Base-by-base conservation (phyloP, 192 early-diverging fungal genomes). In the Coemansia umbellata region DNA sequence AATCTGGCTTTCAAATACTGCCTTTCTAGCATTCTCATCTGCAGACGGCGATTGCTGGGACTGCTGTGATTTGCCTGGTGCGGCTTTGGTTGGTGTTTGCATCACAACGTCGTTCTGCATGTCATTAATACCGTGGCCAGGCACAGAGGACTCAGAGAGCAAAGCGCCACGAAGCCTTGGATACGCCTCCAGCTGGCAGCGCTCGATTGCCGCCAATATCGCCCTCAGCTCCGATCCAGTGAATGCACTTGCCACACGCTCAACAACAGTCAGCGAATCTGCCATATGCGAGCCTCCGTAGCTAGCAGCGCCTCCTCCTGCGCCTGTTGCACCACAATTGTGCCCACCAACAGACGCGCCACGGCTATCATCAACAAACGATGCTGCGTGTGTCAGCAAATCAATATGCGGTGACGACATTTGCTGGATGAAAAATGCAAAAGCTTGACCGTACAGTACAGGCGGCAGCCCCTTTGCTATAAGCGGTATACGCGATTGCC, bases 401-500 rank as follows among this genome's bases (percentile, higher is more conserved):
- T 74, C 63, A 4, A 66, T 26, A 13, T 59, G 33, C 1, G 66
- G 66, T 23, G 47, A 33, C 5, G 53, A 31, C 8, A 57, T 40
- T 30, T 60, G 58, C 28, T 35, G 48, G 7, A 60, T 17, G 26
- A 75, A 55, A 39, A 63, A 39, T 1, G 60, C 45, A 30, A 75
- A 55, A 6, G 59, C 36, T 32, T 50, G 66, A 1, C 57, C 60
- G 18, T 75, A 75, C 37, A 75, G 31, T 7, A 53, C 53, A n/a
- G 73, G 36, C 19, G 57, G 31, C 32, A 75, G 15, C 1, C 53
- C 43, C 35, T 68, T 69, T 17, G 58, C 39, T 49, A 69, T 68
- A 24, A 69, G 44, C 23, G 52, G 53, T n/a, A 75, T 53, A 5
- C 73, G 65, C 44, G 50, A 55, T 43, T 54, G 47, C 73, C 73